These are phyloP conservation scores for Phascolomyces articulosus DNA, from an alignment of 371 early-diverging fungal genomes.

Conservation along the genomic window DNA sequence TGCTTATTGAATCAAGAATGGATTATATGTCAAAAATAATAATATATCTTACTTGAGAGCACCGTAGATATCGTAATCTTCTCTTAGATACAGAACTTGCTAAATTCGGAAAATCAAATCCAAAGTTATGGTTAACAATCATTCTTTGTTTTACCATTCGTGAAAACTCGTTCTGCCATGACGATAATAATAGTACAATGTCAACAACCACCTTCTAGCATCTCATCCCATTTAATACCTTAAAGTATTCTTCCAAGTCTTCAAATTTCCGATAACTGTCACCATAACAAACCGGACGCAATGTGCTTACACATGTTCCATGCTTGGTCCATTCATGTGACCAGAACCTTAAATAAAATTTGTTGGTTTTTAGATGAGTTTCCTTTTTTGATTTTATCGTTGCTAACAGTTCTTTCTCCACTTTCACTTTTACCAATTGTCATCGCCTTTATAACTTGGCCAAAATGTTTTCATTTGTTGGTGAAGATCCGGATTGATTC, in stretches of 20 bases:
- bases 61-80: conserved; percentile 48
- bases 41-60: conserved; percentile 36
- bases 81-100: conserved; percentile 43
- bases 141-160: too few species aligned
- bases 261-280: conserved; percentile 35
- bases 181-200: too few species aligned
- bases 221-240: conserved; percentile 22
- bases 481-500: conserved; percentile 23
- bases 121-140: neutral
- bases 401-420: too few species aligned
- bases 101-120: conserved; percentile 10
- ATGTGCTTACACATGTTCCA: conserved; percentile 56
- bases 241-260: conserved; percentile 51
- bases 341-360: conserved; percentile 34
- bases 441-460: conserved; percentile 43
- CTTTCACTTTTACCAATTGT: conserved; percentile 30
- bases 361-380: neutral
- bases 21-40: neutral
- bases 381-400: neutral
- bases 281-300: conserved; percentile 50
- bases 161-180: too few species aligned
- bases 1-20: too few species aligned
- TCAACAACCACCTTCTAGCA: too few species aligned
- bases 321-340: conserved; percentile 63
- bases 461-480: conserved; percentile 31